Conservation (phyloP, 495 filamentous ascomycete genomes). For the Hypoxylon fuscum region DNA sequence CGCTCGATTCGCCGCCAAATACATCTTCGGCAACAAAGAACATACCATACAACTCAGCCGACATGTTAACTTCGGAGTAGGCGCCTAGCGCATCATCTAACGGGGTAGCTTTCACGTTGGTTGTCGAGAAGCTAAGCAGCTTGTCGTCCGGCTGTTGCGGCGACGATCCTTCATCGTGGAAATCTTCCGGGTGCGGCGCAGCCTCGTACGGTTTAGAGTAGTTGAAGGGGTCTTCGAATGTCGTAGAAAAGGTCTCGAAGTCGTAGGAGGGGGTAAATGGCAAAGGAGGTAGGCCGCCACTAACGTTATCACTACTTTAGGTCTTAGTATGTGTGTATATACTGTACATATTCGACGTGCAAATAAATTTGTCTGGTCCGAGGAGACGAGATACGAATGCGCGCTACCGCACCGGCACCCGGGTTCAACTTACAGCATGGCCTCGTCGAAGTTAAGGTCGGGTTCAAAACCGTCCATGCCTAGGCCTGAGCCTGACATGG, state of each 20-base stretch:
- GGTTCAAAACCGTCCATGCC: slow-evolving; percentile 53
- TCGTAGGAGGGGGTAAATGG: slow-evolving; percentile 65
- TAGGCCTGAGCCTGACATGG: slow-evolving; percentile 34
- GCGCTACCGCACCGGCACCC: too few relatives aligned
- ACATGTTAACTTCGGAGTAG: slow-evolving; percentile 70
- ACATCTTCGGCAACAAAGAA: slow-evolving; percentile 89
- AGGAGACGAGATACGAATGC: slow-evolving; percentile 8
- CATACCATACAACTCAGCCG: slow-evolving; percentile 91
- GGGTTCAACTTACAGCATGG: slow-evolving; percentile 52
- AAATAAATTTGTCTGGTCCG: neutral
- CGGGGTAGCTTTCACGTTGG: slow-evolving; percentile 71
- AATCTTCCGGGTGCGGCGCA: slow-evolving; percentile 40
- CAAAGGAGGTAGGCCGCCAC: slow-evolving; percentile 53
- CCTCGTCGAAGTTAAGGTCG: slow-evolving; percentile 57
- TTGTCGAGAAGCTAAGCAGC: slow-evolving; percentile 79
- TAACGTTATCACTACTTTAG: slow-evolving; percentile 51
- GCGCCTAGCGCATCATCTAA: slow-evolving; percentile 65
- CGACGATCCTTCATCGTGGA: slow-evolving; percentile 45
- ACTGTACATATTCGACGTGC: slow-evolving; percentile 7
- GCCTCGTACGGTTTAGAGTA: slow-evolving; percentile 62
- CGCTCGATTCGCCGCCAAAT: slow-evolving; percentile 55
- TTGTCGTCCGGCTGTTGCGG: slow-evolving; percentile 75
- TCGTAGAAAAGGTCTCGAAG: slow-evolving; percentile 62
- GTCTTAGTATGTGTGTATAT: slow-evolving; percentile 26
- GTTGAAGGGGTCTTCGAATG: slow-evolving; percentile 76